phyloP scores from a whole-genome alignment of 805 yeast species.

The Brettanomyces naardenensis region DNA sequence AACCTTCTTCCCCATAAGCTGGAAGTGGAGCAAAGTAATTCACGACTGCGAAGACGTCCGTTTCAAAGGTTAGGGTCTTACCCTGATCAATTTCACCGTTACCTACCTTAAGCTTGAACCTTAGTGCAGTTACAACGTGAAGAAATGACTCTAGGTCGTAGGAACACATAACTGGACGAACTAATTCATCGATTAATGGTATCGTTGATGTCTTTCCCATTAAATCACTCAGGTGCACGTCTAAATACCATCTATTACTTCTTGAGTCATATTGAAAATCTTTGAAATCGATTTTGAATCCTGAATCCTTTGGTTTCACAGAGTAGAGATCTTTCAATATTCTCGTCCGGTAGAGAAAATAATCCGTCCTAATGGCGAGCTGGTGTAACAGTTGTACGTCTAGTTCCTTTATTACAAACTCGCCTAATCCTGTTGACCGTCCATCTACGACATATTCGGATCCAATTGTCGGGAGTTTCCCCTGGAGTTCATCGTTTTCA shows the following conservation, averaged over 20 bases:
- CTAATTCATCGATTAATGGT: conserved; percentile 3
- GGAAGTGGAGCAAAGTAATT: conserved; percentile 1
- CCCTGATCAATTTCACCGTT: background rate
- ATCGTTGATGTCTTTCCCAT: background rate
- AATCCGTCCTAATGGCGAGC: background rate
- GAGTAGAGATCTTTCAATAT: background rate
- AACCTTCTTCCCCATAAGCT: conserved; percentile 1
- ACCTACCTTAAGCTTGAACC: background rate
- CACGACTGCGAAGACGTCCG: background rate
- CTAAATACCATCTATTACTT: background rate
- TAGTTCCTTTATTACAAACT: background rate
- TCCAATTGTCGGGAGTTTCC: background rate
- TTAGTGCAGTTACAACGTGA: background rate
- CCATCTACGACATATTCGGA: background rate
- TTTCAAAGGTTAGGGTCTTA: background rate
- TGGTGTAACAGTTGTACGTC: background rate
- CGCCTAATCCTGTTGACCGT: conserved; percentile 3
- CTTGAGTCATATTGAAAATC: background rate
- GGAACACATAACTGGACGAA: conserved; percentile 3
- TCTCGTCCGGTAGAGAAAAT: background rate
- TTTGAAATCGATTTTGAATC: background rate
- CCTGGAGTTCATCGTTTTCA: background rate
- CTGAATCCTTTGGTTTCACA: background rate
- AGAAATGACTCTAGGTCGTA: background rate
- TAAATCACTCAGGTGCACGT: background rate